Evolutionary conservation across 2,329 filamentous ascomycete species (phyloP), one percentile per base, ranked within the genome.

Genomic region (Amauroascus verrucosus): DNA sequence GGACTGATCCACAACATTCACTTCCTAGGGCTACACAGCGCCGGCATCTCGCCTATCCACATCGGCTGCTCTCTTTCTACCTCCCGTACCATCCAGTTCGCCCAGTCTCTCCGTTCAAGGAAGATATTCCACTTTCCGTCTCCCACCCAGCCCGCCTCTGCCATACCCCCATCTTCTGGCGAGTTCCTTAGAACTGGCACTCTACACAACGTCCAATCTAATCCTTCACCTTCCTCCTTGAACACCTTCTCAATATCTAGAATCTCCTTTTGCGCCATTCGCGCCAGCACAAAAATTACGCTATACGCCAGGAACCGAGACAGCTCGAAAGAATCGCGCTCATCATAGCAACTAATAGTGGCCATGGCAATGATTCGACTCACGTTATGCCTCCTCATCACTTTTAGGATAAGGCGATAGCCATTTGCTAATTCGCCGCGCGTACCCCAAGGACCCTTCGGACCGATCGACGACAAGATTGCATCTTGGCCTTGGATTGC

Each of bases 361-460:
- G 63, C 57, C 64, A 69, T 68, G 4, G 62, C 65, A 14, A 68
- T 57, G 35, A 70, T 66, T 8, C 69, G 63, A 3, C 57, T 26
- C 40, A 68, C 64, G 54, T 60, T 55, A 44, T 67, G 60, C 45
- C 62, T 24, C n/a, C 57, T 59, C 63, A 65, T 65, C 9, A 63
- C 43, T n/a, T 55, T 54, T 30, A 66, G 53, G 37, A 65, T 55
- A 8, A 55, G 43, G 7, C 52, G 52, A 43, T 58, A 59, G 48
- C 57, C 57, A 14, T 41, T 20, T 14, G 54, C 33, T 18, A 55
- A 38, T n/a, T 52, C 47, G 28, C 40, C 35, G 14, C 20, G 48
- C 22, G 33, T 47, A n/a, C 33, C 22, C 26, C 33, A 48, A 9
- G 45, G 51, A 3, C 51, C 51, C 1, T 28, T 48, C 1, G 57